Percentiles rank a stretch among this genome's conserved stretches.
These are phyloP conservation scores for Aspergillus luchuensis DNA, from an alignment of 2,329 filamentous ascomycete species.

Conservation along the genomic window DNA sequence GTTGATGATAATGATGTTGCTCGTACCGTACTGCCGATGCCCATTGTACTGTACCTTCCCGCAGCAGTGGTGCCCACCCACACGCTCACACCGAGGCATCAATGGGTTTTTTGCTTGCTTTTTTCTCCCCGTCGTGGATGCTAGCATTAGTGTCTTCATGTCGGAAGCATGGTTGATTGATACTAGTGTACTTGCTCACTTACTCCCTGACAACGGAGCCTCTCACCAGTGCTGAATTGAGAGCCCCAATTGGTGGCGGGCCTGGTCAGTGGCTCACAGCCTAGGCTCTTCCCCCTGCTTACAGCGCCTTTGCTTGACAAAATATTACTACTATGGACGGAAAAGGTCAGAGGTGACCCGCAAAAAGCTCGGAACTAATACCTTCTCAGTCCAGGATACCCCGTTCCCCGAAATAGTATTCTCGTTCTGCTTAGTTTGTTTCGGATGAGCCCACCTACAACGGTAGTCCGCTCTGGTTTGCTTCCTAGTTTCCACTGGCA, in stretches of 20 bases:
- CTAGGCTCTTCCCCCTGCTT: conserved; percentile 7
- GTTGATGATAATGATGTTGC: neutral
- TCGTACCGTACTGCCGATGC: neutral
- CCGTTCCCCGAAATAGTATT: conserved; percentile 29
- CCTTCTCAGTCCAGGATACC: conserved; percentile 16
- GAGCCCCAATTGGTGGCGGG: conserved; percentile 1
- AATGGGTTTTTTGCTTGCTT: neutral
- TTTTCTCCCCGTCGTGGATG: neutral
- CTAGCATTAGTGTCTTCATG: neutral
- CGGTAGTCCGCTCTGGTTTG: conserved; percentile 19
- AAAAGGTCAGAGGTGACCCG: conserved; percentile 13
- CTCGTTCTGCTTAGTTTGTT: conserved; percentile 21
- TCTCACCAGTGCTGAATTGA: neutral
- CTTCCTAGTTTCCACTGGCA: conserved; percentile 19
- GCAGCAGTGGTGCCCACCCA: neutral
- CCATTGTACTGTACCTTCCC: neutral
- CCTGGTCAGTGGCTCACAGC: conserved; percentile 6
- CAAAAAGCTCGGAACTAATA: conserved; percentile 17
- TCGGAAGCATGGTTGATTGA: neutral
- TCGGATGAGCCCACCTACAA: conserved; percentile 25
- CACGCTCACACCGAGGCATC: neutral
- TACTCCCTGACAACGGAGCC: conserved; percentile 8
- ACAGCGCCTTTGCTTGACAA: neutral
- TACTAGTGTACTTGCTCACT: neutral
- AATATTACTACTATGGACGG: neutral